Base-by-base conservation (phyloP, 2,329 filamentous ascomycete genomes). In the Zymoseptoria passerinii region DNA sequence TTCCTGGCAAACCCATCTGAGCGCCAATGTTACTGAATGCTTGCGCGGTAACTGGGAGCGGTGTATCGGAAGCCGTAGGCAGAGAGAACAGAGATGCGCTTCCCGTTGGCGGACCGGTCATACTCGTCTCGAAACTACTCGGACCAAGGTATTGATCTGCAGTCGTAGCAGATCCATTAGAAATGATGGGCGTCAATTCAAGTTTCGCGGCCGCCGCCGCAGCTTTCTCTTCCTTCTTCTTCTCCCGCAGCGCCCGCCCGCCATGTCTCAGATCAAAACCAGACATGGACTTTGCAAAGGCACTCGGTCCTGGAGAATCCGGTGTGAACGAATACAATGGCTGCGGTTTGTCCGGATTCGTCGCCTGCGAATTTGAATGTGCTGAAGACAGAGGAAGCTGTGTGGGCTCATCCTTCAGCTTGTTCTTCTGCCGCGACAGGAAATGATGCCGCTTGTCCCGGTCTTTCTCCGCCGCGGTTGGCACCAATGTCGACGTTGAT, bases 271-370 rank as follows among this genome's bases (percentile, higher is more conserved):
- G 76, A 72, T 92, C 89, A 50, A 92, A 77, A 0, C 88, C 88
- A 59, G 88, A 92, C 69, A 94, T 88, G 2, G 87, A 88, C 74
- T 94, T 95, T 44, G 86, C 81, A 71, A 97, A 95, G 29, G 82
- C 81, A 54, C 80, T 81, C 13, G 85, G 83, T 0, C 82, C 86
- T 1, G 89, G 88, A 60, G 86, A 90, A 7, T 86, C 81, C 1
- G 88, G 88, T 1, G 89, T 88, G 73, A 92, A 92, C 61, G 84
- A 90, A 76, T 92, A 92, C 4, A 92, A 74, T 56, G 87, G 89
- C 65, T 83, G 87, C 0, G 89, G 87, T 2, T 87, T 87, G 67
- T 78, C 86, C 0, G 88, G 88, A 66, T 92, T 88, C 5, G 86
- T 87, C 1, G 88, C 86, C 64, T 83, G 82, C 1, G 88, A 91